Evolutionary conservation across 805 yeast genomes (phyloP), one percentile per base, ranked within the genome.

Genomic region (Monosporozyma aerobia): DNA sequence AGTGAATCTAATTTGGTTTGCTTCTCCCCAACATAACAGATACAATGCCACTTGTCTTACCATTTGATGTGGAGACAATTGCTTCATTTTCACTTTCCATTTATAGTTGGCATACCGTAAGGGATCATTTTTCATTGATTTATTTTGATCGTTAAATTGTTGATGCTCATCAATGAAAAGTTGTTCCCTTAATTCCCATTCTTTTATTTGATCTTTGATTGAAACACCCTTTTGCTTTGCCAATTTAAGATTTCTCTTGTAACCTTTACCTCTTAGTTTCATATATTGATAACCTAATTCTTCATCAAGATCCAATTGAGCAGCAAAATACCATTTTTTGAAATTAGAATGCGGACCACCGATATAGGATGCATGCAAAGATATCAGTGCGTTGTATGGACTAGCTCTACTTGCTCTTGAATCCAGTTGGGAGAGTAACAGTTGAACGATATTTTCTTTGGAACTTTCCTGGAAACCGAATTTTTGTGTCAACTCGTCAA

Each of bases 271-370:
- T 27, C 63, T 67, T 53, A 79, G 69, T 68, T 78, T 77, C 80
- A 78, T 77, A 62, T 75, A 73, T 54, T 76, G 71, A 63, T 77
- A 76, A 3, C 85, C 85, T 44, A 80, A 70, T 51, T 79, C 84
- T 51, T 80, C 85, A 69, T 90, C 96, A 48, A 85, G 69, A 58
- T 84, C 90, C 39, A 85, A 71, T 68, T 83, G 88, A 8, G 95
- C 88, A 46, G 95, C 88, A 69, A 90, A 87, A 67, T 82, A 89
- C 98, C 98, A 92, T 68, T 87, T 89, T 63, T 84, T 79, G 69
- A 83, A 92, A 69, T 92, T 92, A 3, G 97, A 79, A 54, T 82
- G 74, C 49, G 83, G 87, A 16, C 98, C 97, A 0, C 97, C 97
- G 56, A 92, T 88, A 68, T 92, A 92, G 56, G 90, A 95, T 1